These are phyloP conservation scores for Geotrichum restrictum DNA, from an alignment of 1,139 yeast species.

Conservation along the genomic window DNA sequence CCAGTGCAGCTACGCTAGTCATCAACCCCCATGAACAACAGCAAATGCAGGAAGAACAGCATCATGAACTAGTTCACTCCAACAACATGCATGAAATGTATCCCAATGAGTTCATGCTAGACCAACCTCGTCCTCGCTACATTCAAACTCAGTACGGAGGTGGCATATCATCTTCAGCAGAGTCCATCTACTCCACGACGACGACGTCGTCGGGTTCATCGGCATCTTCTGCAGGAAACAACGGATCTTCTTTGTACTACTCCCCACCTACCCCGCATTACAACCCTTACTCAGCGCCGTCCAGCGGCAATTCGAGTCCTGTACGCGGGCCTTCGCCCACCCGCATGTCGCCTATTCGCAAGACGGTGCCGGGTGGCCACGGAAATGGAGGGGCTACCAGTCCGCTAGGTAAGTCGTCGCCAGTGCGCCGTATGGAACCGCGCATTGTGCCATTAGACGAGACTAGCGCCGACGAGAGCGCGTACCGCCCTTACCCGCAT, in stretches of 20 bases:
- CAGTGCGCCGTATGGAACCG: slow-evolving; percentile 19
- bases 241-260: slow-evolving; percentile 14
- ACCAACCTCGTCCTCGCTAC: slow-evolving; percentile 5
- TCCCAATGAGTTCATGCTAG: not conserved
- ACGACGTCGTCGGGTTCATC: slow-evolving; percentile 14
- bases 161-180: slow-evolving; percentile 16
- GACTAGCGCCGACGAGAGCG: slow-evolving; percentile 9
- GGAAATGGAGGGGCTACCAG: slow-evolving; percentile 8
- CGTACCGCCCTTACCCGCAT: slow-evolving; percentile 4
- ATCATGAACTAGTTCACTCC: slow-evolving; percentile 1
- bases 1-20: slow-evolving; percentile 19
- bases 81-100: not conserved
- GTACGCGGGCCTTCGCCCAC: slow-evolving; percentile 19
- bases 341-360: slow-evolving; percentile 19
- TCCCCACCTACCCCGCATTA: slow-evolving; percentile 19
- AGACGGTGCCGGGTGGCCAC: slow-evolving; percentile 9
- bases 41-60: slow-evolving; percentile 5
- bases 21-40: slow-evolving; percentile 8
- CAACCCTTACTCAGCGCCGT: slow-evolving; percentile 15
- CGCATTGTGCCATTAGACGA: slow-evolving; percentile 20
- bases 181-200: slow-evolving; percentile 18
- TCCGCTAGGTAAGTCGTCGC: slow-evolving; percentile 9
- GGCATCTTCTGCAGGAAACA: slow-evolving; percentile 1
- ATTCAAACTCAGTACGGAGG: not conserved
- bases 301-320: slow-evolving; percentile 10